phyloP scores from a whole-genome alignment of 2,329 filamentous ascomycete genomes.

The Monosporascus sp. region DNA sequence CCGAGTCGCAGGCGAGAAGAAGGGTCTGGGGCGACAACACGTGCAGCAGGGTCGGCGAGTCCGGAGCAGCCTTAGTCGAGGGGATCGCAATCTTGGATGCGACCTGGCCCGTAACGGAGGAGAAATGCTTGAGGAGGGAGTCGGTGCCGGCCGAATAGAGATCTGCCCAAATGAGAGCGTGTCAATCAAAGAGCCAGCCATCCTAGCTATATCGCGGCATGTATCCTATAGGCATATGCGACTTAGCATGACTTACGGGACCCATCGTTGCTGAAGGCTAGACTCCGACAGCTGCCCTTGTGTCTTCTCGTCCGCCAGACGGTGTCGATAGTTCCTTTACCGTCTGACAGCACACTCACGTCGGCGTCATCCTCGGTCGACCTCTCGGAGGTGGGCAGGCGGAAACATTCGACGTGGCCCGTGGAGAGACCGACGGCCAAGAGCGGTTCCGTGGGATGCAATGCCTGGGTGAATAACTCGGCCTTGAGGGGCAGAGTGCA shows the following conservation, averaged over 20 bases:
- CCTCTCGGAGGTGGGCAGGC: conserved; percentile 54
- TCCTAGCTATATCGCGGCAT: background rate
- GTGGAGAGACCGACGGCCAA: conserved; percentile 79
- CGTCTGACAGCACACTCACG: conserved; percentile 48
- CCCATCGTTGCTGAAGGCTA: conserved; percentile 77
- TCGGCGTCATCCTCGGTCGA: conserved; percentile 49
- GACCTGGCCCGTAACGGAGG: conserved; percentile 59
- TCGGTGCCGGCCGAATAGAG: conserved; percentile 62
- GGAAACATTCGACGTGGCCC: conserved; percentile 81
- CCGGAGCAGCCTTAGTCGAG: conserved; percentile 44
- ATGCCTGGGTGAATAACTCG: conserved; percentile 82
- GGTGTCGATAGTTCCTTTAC: conserved; percentile 72
- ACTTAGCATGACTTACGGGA: conserved; percentile 43
- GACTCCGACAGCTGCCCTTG: conserved; percentile 84
- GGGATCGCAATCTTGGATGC: conserved; percentile 79
- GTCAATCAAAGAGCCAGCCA: background rate
- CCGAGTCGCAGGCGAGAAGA: conserved; percentile 85
- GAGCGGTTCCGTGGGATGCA: conserved; percentile 80
- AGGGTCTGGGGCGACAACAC: conserved; percentile 82
- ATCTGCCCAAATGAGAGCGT: conserved; percentile 29
- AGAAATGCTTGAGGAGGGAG: conserved; percentile 53
- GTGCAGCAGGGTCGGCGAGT: conserved; percentile 77
- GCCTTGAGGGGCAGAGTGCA: conserved; percentile 81
- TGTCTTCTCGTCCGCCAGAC: conserved; percentile 84
- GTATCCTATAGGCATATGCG: background rate